Evolutionary conservation across 805 yeast species (phyloP), one percentile per base, ranked within the genome.

Genomic region (Saccharomyces paradoxus): DNA sequence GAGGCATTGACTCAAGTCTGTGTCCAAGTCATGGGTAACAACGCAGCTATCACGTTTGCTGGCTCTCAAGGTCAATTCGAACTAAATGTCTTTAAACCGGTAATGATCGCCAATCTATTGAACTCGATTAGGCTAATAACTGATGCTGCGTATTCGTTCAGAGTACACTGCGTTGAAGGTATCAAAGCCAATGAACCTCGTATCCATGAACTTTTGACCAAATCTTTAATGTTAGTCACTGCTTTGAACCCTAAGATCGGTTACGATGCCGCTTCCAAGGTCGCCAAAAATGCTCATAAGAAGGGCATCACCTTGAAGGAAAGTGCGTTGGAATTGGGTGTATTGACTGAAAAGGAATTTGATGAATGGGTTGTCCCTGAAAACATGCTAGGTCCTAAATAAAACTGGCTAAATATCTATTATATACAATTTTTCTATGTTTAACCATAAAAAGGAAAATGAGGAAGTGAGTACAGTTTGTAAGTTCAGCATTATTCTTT

Each of bases 61-160:
- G 99, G 99, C 69, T 97, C 99, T 41, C 88, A 96, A 44, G 99
- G 99, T 65, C 99, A 94, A 78, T 94, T 94, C 66, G 99, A 94
- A 80, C 83, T 94, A 73, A 94, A 94, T 74, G 99, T 91, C 48
- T 94, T 89, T 86, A 94, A 94, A 81, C 99, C 99, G 51, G 89
- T 94, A 52, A 76, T 94, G 88, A 89, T 89, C 68, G 80, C 91
- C 58, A 94, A 92, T 83, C 80, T 94, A 73, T 81, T 94, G 67
- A 81, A 87, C 58, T 89, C 97, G 13, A 77, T 91, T 63, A 85
- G 96, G 74, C 80, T 94, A 66, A 75, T 94, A 62, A 94, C 92
- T 53, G 98, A 94, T 67, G 97, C 94, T 61, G 75, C 83, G 59
- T 78, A 83, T 71, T 91, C 98, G 21, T 94, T 94, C 86, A 86